These are phyloP conservation scores for Cymbidium sinense DNA, from an alignment of 106 monocot species.

Conservation along the genomic window DNA sequence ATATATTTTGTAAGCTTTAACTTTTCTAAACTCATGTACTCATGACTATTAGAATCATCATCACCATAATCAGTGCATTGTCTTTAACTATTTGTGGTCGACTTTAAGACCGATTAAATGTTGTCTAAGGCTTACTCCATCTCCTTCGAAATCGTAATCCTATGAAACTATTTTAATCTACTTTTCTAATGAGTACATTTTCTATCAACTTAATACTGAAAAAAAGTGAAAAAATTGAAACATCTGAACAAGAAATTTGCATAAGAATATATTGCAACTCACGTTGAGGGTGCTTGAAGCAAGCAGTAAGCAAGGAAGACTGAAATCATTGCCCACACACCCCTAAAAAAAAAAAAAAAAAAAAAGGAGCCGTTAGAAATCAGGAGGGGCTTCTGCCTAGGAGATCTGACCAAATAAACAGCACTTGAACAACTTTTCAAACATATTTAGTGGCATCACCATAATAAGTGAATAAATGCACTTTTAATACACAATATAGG, in stretches of 20 bases:
- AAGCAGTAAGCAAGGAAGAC: constrained; percentile 57
- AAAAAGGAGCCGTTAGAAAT: not conserved
- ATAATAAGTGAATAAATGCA: not conserved
- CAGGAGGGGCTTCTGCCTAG: not conserved
- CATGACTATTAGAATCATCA: not conserved
- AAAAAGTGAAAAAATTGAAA: not conserved
- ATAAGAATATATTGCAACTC: constrained; percentile 16
- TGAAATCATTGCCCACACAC: constrained; percentile 52
- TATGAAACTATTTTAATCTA: no score
- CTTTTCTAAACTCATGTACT: not conserved
- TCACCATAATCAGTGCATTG: no score
- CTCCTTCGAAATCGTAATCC: no score
- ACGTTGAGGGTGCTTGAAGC: constrained; percentile 75
- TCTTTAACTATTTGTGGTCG: no score
- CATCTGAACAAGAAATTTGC: not conserved
- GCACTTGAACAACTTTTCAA: not conserved
- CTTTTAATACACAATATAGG: not conserved
- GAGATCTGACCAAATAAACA: not conserved
- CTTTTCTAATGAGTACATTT: no score
- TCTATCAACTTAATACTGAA: not conserved
- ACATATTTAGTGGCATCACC: not conserved
- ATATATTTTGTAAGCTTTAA: not conserved
- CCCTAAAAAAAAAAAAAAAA: constrained; percentile 18
- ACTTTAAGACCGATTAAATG: no score
- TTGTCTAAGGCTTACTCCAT: no score